Base-by-base conservation (phyloP, 148 eudicot species). In the Simmondsia chinensis region DNA sequence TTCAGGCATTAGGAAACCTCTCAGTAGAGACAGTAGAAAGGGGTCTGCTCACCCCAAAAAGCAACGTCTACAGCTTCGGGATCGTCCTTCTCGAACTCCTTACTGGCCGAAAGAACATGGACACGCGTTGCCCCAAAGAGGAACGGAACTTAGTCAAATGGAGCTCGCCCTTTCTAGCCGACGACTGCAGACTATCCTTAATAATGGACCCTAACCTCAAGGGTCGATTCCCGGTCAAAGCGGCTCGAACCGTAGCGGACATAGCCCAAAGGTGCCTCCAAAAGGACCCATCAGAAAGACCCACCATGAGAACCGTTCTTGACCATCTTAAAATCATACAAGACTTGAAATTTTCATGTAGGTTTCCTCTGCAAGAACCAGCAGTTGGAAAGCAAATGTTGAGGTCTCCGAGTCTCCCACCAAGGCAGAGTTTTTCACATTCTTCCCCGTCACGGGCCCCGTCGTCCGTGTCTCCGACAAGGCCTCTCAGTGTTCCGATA, bases 131-230 rank as follows among this genome's bases (percentile, higher is more conserved):
- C 28, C 63, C 83, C 1, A 89, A 91, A 44, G 97, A 89, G 61
- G 95, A 91, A 68, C 62, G 82, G 52, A 91, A 91, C 59, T 56
- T 91, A 46, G 82, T 91, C 16, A 82, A 84, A 52, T 91, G 95
- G 97, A 76, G 82, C 59, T 46, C 84, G 48, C 88, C 97, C 29
- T 91, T 68, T 61, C 64, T 91, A 39, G 67, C 93, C 1, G 97
- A 89, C 22, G 95, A 85, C 32, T 65, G 78, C 46, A 68, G 95
- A 43, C 59, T 89, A 20, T 78, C 95, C 10, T 52, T 85, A 42
- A 82, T 91, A 49, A 89, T 89, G 95, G 97, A 89, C 47, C 75
- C 97, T 36, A 80, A 72, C 37, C 62, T 91, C 4, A 91, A 89
- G 64, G 83, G 97, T 2, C 72, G 94, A 7, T 82, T 79, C 56